Evolutionary conservation across 2,329 filamentous ascomycete species (phyloP), one percentile per base, ranked within the genome.

Genomic region (Xylaria arbuscula): DNA sequence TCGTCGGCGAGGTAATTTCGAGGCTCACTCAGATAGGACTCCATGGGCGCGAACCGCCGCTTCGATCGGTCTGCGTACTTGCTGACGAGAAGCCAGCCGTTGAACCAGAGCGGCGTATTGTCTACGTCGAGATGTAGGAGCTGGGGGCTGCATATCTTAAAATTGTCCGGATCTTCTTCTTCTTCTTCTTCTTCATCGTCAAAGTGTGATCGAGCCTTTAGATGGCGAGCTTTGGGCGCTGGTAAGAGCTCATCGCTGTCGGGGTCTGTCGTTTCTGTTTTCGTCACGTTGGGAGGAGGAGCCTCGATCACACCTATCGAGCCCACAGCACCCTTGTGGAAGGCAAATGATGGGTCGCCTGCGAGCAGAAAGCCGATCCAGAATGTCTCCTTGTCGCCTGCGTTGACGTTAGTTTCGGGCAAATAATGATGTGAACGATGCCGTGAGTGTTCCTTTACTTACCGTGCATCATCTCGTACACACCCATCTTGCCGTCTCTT

Each of bases 381-480:
- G 76, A 83, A 85, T 1, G 82, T 84, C 68, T 85, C 83, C 69
- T 85, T 85, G 73, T 85, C 83, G 53, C 83, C 82, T 70, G 24
- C 42, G 24, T 54, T 51, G 19, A 48, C 50, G 61, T 70, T 0
- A 69, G 61, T 56, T 19, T 56, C 28, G 40, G 19, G 32, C 8
- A 5, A 19, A 11, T 28, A 10, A 10, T 9, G 38, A n/a, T 13
- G 36, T 24, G 28, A 5, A 48, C 8, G 17, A 2, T 42, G 47
- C 17, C 8, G 28, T 40, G 13, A 6, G 17, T 24, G 22, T 51
- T 11, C 5, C 0, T 48, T 24, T 45, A 75, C 78, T 70, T 71
- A 81, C 79, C 82, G 63, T 83, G 83, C 40, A 84, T 79, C 80
- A 84, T 80, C 60, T 84, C 81, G 59, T 84, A 84, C 0, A 84